Base-by-base conservation (phyloP, 345 rosid genomes). In the Erysimum cheiranthoides region DNA sequence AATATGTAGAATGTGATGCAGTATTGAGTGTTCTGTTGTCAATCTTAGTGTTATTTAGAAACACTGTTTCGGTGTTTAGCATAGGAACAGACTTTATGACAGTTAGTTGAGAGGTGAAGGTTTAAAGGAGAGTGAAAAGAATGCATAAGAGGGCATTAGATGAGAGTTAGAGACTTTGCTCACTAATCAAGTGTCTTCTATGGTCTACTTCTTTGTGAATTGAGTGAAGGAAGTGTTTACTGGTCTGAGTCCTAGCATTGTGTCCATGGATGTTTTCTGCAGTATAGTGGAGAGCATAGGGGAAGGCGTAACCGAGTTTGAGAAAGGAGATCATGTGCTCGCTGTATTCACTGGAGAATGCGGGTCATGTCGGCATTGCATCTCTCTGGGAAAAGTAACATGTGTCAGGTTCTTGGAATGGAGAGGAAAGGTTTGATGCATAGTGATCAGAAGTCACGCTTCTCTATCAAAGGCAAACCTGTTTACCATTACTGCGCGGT, bases 341-440 rank as follows among this genome's bases (percentile, higher is more conserved):
- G 89, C 97, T 1, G 83, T 92, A 58, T 92, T 90, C 81, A 89
- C 81, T 3, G 97, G 99, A 71, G 97, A 95, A 87, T 90, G 97
- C 66, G 83, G 57, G 73, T 80, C 76, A 5, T 92, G 97, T 78
- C 78, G 67, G 45, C 97, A 92, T 31, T 90, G 99, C 27, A 74
- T 61, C 39, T n/a, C n/a, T 94, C 97, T 1, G 91, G 85, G 32
- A 92, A 89, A 79, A 89, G 96, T 82, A 94, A 94, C 76, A 81
- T 84, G 57, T 94, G 98, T 81, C 88, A 87, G 60, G 90, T 85
- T 68, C 86, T 94, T 56, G 97, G 97, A 39, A 70, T 92, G 85
- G 97, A 92, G 83, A 86, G 92, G 81, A 86, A 72, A 79, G 97
- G 98, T 11, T 59, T 94, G 65, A 92, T 94, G 97, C 97, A 92